These are phyloP conservation scores for Fusarium chuoi DNA, from an alignment of 2,329 filamentous ascomycete genomes.

Conservation along the genomic window DNA sequence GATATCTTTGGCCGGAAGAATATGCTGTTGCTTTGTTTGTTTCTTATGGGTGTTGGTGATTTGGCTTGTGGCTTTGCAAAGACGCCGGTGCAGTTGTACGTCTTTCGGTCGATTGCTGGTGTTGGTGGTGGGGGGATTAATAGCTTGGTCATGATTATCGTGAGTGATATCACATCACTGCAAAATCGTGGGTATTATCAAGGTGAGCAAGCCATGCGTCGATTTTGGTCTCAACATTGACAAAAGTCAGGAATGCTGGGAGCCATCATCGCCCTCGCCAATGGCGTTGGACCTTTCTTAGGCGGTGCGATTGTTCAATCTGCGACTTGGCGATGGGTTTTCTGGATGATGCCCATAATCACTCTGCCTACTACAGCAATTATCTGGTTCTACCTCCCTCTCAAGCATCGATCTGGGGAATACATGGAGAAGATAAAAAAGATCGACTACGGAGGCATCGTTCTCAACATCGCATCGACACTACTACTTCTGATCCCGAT, in stretches of 20 bases:
- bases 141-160: slow-evolving; percentile 51
- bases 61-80: neutral
- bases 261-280: neutral
- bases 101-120: slow-evolving; percentile 49
- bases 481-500: neutral
- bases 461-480: neutral
- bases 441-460: neutral
- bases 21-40: neutral
- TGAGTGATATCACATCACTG: slow-evolving; percentile 49
- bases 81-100: slow-evolving; percentile 48
- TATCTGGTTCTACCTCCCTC: neutral
- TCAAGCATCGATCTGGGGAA: neutral
- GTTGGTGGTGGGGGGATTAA: slow-evolving; percentile 51
- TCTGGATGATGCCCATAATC: neutral
- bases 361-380: neutral
- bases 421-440: neutral
- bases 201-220: neutral
- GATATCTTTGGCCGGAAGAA: neutral
- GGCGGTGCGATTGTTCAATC: neutral
- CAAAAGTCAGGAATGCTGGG: neutral
- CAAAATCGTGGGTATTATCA: neutral
- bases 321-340: neutral
- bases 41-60: neutral
- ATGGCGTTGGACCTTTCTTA: neutral
- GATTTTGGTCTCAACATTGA: neutral